Evolutionary conservation across 2,329 filamentous ascomycete genomes (phyloP), one percentile per base, ranked within the genome.

Genomic region (Fusarium sp.): DNA sequence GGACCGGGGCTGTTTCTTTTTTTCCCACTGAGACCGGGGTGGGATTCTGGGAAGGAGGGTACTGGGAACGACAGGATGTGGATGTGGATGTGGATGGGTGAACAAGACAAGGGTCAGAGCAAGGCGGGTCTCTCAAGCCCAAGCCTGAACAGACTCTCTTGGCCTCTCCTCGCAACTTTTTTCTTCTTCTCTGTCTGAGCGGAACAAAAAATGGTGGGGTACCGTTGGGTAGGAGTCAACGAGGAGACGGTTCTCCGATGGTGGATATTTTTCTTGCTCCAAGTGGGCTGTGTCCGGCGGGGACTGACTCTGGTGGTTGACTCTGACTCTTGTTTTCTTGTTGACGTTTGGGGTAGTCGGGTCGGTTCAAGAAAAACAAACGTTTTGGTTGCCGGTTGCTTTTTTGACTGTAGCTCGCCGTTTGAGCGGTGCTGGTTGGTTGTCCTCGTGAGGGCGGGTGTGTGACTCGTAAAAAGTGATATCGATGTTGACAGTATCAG

Each of bases 381-480:
- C 60, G 25, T 25, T 52, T 57, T 39, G 49, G 68, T 70, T 60
- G 56, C 56, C 47, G 62, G 49, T 60, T 68, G 62, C 57, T 53
- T 72, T 62, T 65, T 73, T 65, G 35, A 56, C 52, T 65, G 66
- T 63, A 47, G 55, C 31, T 62, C 54, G 42, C 50, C 45, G 54
- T 64, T 59, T 52, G 33, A 68, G 22, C 41, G 62, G 63, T 59
- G 42, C 36, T 67, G 57, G 66, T 73, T 73, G 66, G 70, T 52
- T 67, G 46, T 54, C 54, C 49, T 73, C 42, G 58, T 71, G 49
- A 71, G 55, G 62, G 62, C 52, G 49, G 45, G 50, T 65, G 55
- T 68, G 59, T 73, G 71, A 73, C 71, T 73, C 63, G 71, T 66
- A 71, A 58, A 46, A 71, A 74, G 45, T 59, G 65, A 71, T 27